Evolutionary conservation across 805 yeast species (phyloP).

Genomic region (Cyberlindnera bimundalis): DNA sequence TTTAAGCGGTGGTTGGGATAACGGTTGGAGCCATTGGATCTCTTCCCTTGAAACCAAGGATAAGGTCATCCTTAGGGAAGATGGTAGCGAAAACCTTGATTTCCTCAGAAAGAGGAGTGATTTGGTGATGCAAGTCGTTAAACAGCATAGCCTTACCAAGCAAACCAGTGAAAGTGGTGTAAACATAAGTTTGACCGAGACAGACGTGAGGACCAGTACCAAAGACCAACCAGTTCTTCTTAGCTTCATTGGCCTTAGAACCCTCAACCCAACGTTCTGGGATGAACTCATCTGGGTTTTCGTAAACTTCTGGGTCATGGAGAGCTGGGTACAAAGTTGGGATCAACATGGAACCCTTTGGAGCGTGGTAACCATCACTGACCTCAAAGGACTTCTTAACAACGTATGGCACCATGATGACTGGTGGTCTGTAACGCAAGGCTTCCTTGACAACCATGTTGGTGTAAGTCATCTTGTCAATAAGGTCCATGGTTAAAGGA

Average conservation of each 20-base stretch:
- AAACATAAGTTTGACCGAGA: conserved; percentile 90
- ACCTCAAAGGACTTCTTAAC: conserved; percentile 86
- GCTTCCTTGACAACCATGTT: conserved; percentile 88
- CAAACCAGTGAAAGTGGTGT: conserved; percentile 83
- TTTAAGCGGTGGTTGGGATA: conserved; percentile 12
- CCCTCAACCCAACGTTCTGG: conserved; percentile 95
- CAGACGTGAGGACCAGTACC: conserved; percentile 98
- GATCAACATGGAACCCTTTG: conserved; percentile 95
- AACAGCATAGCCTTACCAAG: conserved; percentile 86
- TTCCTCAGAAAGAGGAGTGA: conserved; percentile 83
- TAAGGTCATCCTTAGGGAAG: conserved; percentile 94
- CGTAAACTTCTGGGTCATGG: conserved; percentile 96
- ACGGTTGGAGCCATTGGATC: conserved; percentile 38
- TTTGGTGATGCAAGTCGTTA: conserved; percentile 77
- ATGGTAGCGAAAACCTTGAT: conserved; percentile 97
- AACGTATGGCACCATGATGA: conserved; percentile 95
- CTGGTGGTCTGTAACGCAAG: conserved; percentile 95
- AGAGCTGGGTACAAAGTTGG: conserved; percentile 94
- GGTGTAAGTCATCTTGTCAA: conserved; percentile 86
- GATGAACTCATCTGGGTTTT: conserved; percentile 87
- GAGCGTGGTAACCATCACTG: conserved; percentile 80
- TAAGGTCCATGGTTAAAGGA: conserved; percentile 64
- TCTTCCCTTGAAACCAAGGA: conserved; percentile 67
- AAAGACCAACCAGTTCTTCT: conserved; percentile 92
- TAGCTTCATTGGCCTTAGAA: conserved; percentile 67